Conservation (phyloP, 768 basidiomycete genomes). For the Kwoniella heveanensis region DNA sequence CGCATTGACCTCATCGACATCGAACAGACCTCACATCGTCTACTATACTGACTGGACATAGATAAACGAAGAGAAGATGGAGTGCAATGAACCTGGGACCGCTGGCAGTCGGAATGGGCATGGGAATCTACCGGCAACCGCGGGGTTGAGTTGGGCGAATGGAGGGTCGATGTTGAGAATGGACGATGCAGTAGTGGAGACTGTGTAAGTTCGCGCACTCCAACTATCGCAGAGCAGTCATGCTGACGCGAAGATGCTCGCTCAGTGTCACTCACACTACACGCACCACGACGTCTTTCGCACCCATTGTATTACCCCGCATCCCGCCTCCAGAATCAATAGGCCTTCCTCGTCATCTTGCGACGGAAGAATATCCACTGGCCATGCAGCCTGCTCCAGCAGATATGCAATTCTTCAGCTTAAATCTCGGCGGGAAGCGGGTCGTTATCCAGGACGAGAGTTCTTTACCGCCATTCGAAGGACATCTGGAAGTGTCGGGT, state of each 20-base stretch:
- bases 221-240: too few relatives aligned
- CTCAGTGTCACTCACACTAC: conserved; percentile 49
- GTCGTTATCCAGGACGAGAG: conserved; percentile 47
- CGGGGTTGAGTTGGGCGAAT: conserved; percentile 30
- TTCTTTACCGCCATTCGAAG: conserved; percentile 1
- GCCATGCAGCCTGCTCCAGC: conserved; percentile 43
- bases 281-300: conserved; percentile 46
- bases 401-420: conserved; percentile 42
- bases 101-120: background rate
- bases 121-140: conserved; percentile 4
- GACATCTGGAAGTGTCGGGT: background rate
- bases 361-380: conserved; percentile 36
- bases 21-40: too few relatives aligned
- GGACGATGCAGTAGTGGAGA: conserved; percentile 51
- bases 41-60: too few relatives aligned
- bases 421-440: conserved; percentile 40
- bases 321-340: conserved; percentile 38
- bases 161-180: conserved; percentile 39
- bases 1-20: too few relatives aligned
- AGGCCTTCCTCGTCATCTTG: conserved; percentile 30
- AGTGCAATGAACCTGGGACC: conserved; percentile 8
- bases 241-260: conserved; percentile 9
- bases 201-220: conserved; percentile 40
- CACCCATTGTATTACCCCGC: conserved; percentile 41
- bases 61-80: too few relatives aligned